phyloP scores from a whole-genome alignment of 192 early-diverging fungal genomes.

The Coemansia furcata region DNA sequence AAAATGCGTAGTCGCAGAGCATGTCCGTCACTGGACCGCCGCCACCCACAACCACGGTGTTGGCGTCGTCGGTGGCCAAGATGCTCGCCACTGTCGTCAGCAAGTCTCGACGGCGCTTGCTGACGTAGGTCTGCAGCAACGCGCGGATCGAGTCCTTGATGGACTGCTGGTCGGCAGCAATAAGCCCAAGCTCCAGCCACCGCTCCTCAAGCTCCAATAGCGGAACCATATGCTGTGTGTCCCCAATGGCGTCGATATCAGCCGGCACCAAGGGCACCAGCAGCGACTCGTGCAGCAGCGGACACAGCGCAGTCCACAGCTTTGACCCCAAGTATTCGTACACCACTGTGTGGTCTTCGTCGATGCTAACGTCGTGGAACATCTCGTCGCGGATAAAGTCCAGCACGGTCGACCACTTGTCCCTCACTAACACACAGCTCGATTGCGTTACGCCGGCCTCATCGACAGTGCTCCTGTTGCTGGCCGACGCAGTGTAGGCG shows the following conservation, averaged over 20 bases:
- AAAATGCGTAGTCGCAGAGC: conserved; percentile 5
- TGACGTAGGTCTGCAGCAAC: conserved; percentile 32
- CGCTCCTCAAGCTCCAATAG: conserved; percentile 37
- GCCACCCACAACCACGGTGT: conserved; percentile 39
- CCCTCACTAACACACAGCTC: conserved; percentile 27
- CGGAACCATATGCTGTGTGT: conserved; percentile 27
- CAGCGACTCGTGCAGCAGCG: conserved; percentile 18
- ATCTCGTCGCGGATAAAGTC: conserved; percentile 37
- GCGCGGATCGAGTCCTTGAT: conserved; percentile 24
- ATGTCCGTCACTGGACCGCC: conserved; percentile 19
- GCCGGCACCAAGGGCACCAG: conserved; percentile 26
- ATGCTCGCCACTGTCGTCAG: conserved; percentile 30
- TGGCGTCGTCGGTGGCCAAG: conserved; percentile 33
- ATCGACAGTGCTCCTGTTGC: neutral
- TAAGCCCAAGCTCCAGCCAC: conserved; percentile 33
- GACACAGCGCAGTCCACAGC: conserved; percentile 31
- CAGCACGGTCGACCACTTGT: conserved; percentile 34
- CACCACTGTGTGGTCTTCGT: conserved; percentile 35
- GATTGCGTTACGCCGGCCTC: neutral
- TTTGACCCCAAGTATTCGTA: conserved; percentile 29
- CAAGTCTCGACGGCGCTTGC: conserved; percentile 37
- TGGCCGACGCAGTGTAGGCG: conserved; percentile 13
- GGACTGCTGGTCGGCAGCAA: conserved; percentile 11
- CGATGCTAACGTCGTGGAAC: conserved; percentile 38
- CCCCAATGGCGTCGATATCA: conserved; percentile 17